Evolutionary conservation across 106 monocot species (phyloP), one percentile per base, ranked within the genome.

Genomic region (Dioscorea alata): DNA sequence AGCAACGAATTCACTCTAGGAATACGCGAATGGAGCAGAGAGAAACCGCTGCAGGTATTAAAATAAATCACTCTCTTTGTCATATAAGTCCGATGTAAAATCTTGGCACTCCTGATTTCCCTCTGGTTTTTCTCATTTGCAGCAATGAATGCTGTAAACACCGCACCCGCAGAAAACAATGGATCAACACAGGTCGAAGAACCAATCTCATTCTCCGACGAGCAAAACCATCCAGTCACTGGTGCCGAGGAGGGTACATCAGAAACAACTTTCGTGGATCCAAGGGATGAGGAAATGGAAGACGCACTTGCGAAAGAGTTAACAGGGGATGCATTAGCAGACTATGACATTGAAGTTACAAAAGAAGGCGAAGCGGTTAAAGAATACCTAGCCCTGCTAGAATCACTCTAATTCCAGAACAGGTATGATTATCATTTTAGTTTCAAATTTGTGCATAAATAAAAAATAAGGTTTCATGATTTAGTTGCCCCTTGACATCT

Each of bases 321-420:
- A 6, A 86, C 53, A 42, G 89, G 89, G 21, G 93, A 99, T 82
- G 53, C 87, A 12, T 65, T 93, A 2, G 81, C 78, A 62, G 93
- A 99, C 73, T 99, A 99, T 67, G 93, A 93, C 63, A 75, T 93
- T 34, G 93, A 93, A 12, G 79, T 88, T 33, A 65, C 67, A 0
- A 79, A 75, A 21, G 99, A 99, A 85, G 93, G 90, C 6, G 90
- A 93, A 50, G 99, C 93, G 15, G 79, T 99, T 33, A 57, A 72
- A 13, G 90, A 99, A 67, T 99, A 99, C 67, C 57, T 87, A 49
- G 63, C 87, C 3, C 63, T 93, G 50, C 71, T 99, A 66, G 85
- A 85, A 49, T 88, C 96, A 6, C 1, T 42, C 10, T 42, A 42
- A 42, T 42, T 42, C 5, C 0, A 0, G 10, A 42, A 42, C 42